Evolutionary conservation across 345 rosid species (phyloP), one percentile per base, ranked within the genome.

Genomic region (Corchorus capsularis): DNA sequence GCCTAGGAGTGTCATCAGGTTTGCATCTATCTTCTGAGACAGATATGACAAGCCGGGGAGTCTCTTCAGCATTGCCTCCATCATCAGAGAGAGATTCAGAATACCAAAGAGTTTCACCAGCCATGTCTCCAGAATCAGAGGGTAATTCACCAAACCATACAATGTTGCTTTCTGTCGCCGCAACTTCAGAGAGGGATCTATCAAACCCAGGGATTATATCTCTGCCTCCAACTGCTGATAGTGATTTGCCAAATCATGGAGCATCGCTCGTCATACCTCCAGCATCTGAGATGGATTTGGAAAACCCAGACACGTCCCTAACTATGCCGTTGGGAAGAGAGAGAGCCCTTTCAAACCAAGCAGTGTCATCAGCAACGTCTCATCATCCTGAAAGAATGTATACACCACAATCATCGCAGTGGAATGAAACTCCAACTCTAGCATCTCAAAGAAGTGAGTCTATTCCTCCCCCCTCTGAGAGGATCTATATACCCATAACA

Each of bases 31-130:
- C 80, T 2, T 77, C 72, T 63, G 81, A 79, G 37, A 73, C 67
- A 3, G 79, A 79, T 60, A 79, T 70, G 69, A 81, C 77, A 52
- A 83, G 80, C 64, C 70, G 56, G 70, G 80, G 80, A 32, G 72
- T 81, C 56, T 83, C 83, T 45, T 81, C 83, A 32, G 65, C 50
- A n/a, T 77, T 79, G 60, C 85, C 69, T 63, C 79, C n/a, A 14
- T 73, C 79, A 71, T 68, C 78, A 50, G 82, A 77, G 71, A 71
- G 73, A 72, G 82, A 71, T 71, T 80, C 84, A 32, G 55, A 45
- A 11, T 22, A 65, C 78, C 79, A 49, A 45, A 75, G 75, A 61
- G 49, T 60, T 43, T 75, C 78, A 10, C 68, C 82, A 3, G 49
- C 68, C 72, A 20, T 75, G 79, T 71, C 82, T 20, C 46, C 67